These are phyloP conservation scores for Penicillium alfredii DNA, from an alignment of 495 filamentous ascomycete species.

Conservation along the genomic window DNA sequence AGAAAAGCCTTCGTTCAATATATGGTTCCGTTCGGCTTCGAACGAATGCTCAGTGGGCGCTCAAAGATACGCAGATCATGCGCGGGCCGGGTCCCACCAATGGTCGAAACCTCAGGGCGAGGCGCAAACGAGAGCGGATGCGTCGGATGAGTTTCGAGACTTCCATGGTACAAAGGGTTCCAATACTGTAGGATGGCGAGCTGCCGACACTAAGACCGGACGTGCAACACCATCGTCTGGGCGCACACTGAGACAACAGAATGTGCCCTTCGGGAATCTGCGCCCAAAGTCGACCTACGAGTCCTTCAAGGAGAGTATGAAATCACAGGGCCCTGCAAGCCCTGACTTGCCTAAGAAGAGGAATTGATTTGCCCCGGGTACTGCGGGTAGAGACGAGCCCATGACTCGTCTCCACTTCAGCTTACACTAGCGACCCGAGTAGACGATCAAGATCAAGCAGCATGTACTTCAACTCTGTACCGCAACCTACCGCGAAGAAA, in stretches of 20 bases:
- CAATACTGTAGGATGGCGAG: conserved; percentile 28
- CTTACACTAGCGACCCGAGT: conserved; percentile 46
- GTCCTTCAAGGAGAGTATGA: conserved; percentile 28
- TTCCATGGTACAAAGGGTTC: conserved; percentile 65
- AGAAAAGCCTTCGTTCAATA: no score
- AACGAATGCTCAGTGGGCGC: conserved; percentile 48
- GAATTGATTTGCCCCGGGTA: conserved; percentile 48
- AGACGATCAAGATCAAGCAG: conserved; percentile 27
- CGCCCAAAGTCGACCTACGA: conserved; percentile 43
- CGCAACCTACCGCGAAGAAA: conserved; percentile 40
- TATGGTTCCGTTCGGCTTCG: no score
- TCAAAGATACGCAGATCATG: conserved; percentile 50
- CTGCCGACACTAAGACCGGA: conserved; percentile 37
- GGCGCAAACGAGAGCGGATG: conserved; percentile 50
- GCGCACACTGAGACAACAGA: conserved; percentile 28
- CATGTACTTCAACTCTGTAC: conserved; percentile 31
- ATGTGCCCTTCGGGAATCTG: conserved; percentile 26
- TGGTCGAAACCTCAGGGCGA: conserved; percentile 44
- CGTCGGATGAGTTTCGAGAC: conserved; percentile 56
- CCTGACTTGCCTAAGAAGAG: conserved; percentile 46
- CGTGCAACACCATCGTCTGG: conserved; percentile 19
- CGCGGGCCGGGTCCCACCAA: conserved; percentile 36
- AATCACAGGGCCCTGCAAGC: no score
- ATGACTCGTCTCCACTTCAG: conserved; percentile 47
- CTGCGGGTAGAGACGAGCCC: conserved; percentile 51